Evolutionary conservation across 2,329 filamentous ascomycete genomes (phyloP).

Genomic region (Colletotrichum tabaci): DNA sequence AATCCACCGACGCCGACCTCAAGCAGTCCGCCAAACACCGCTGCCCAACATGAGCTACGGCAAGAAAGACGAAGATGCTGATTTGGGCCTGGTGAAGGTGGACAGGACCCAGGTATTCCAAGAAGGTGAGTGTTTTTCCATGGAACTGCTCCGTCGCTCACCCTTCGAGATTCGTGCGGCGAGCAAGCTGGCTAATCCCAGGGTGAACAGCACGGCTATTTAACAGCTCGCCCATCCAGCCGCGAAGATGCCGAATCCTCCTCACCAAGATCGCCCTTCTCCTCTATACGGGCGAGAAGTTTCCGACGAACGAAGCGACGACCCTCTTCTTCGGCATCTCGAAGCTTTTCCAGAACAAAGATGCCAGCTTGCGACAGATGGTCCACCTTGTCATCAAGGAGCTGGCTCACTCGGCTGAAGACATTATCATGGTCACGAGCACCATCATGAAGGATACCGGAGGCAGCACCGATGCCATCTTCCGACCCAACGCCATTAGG

Average conservation of each 20-base stretch:
- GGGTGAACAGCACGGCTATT: constrained; percentile 85
- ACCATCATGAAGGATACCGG: constrained; percentile 99
- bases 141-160: constrained; percentile 8
- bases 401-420: constrained; percentile 93
- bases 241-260: constrained; percentile 96
- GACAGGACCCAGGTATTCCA: constrained; percentile 98
- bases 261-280: constrained; percentile 97
- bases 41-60: constrained; percentile 88
- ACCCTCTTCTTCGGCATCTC: constrained; percentile 99
- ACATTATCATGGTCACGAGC: constrained; percentile 99
- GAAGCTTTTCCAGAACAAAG: constrained; percentile 99
- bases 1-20: constrained; percentile 49
- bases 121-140: constrained; percentile 78
- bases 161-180: constrained; percentile 26
- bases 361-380: constrained; percentile 98
- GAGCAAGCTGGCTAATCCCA: constrained; percentile 40
- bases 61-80: constrained; percentile 99
- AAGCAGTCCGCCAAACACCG: constrained; percentile 50
- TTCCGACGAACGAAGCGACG: constrained; percentile 97
- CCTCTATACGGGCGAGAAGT: constrained; percentile 96
- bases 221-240: constrained; percentile 97
- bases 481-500: constrained; percentile 95
- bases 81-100: constrained; percentile 94
- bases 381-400: constrained; percentile 99
- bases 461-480: constrained; percentile 93